Conservation (phyloP, 2,329 filamentous ascomycete genomes). For the Trichophyton rubrum region DNA sequence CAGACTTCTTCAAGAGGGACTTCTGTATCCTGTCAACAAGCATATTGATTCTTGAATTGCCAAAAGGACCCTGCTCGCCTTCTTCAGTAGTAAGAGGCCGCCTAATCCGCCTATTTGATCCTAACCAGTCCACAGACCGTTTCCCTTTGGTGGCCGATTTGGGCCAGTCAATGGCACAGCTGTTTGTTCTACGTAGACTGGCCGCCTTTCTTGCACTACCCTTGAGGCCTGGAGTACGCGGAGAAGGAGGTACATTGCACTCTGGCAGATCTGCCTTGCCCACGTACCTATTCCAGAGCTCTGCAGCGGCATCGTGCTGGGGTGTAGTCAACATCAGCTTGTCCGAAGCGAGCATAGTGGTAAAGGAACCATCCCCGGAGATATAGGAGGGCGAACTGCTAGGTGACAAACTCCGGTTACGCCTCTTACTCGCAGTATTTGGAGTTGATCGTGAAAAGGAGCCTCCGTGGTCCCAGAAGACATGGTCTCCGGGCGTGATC, state of each 20-base stretch:
- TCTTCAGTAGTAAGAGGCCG: background rate
- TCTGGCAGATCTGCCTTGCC: slow-evolving; percentile 37
- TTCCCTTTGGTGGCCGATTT: slow-evolving; percentile 48
- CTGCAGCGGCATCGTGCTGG: slow-evolving; percentile 57
- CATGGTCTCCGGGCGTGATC: slow-evolving; percentile 48
- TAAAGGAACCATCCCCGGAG: slow-evolving; percentile 16
- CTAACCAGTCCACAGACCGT: slow-evolving; percentile 40
- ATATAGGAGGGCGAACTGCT: slow-evolving; percentile 50
- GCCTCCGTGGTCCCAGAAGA: slow-evolving; percentile 45
- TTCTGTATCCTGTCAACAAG: slow-evolving; percentile 55
- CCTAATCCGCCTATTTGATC: slow-evolving; percentile 28
- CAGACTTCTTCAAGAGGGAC: slow-evolving; percentile 29
- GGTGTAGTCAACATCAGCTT: slow-evolving; percentile 49
- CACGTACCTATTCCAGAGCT: slow-evolving; percentile 67
- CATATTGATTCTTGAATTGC: slow-evolving; percentile 39
- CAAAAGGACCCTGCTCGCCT: slow-evolving; percentile 21
- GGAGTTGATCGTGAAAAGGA: slow-evolving; percentile 35
- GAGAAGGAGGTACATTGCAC: slow-evolving; percentile 53
- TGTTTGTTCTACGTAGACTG: slow-evolving; percentile 51
- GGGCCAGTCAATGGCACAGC: slow-evolving; percentile 59
- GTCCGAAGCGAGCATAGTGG: slow-evolving; percentile 32
- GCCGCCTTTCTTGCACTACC: slow-evolving; percentile 33
- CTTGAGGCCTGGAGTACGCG: slow-evolving; percentile 43
- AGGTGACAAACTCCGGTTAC: slow-evolving; percentile 63
- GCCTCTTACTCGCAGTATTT: slow-evolving; percentile 44